Percentiles rank a stretch among this genome's conserved stretches.
phyloP scores from a whole-genome alignment of 1,284 basidiomycete species.

The Ustilago lituana region DNA sequence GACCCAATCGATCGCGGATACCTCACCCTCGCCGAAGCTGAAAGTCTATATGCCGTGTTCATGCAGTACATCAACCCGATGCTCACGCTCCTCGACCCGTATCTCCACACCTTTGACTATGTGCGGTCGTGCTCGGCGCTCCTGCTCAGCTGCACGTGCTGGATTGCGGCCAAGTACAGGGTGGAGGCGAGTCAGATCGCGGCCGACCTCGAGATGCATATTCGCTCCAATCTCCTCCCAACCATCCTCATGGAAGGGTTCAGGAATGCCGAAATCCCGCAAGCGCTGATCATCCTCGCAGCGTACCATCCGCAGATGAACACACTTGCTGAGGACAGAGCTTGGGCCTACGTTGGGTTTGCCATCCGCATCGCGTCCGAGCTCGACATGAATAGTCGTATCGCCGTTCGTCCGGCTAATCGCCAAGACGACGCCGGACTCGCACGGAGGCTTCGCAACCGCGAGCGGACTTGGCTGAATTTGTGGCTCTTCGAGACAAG shows the following conservation, averaged over 20 bases:
- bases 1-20: slow-evolving; percentile 47
- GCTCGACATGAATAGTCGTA: slow-evolving; percentile 50
- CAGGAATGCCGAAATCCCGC: slow-evolving; percentile 44
- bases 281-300: slow-evolving; percentile 41
- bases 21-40: slow-evolving; percentile 36
- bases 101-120: slow-evolving; percentile 50
- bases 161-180: slow-evolving; percentile 46
- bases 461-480: slow-evolving; percentile 53
- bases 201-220: slow-evolving; percentile 37
- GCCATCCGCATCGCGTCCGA: slow-evolving; percentile 52
- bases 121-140: slow-evolving; percentile 44
- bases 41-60: slow-evolving; percentile 36
- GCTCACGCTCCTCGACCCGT: slow-evolving; percentile 52
- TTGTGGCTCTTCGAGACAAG: slow-evolving; percentile 52
- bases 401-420: slow-evolving; percentile 17
- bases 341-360: slow-evolving; percentile 50
- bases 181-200: slow-evolving; percentile 37
- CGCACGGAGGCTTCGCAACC: slow-evolving; percentile 30
- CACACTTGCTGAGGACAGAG: slow-evolving; percentile 42
- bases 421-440: slow-evolving; percentile 30
- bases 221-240: slow-evolving; percentile 31
- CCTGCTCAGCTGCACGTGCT: slow-evolving; percentile 43
- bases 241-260: slow-evolving; percentile 48
- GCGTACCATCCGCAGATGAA: slow-evolving; percentile 50
- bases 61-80: slow-evolving; percentile 48